These are phyloP conservation scores for Tolypocladium inflatum DNA, from an alignment of 2,329 filamentous ascomycete genomes.

Conservation along the genomic window DNA sequence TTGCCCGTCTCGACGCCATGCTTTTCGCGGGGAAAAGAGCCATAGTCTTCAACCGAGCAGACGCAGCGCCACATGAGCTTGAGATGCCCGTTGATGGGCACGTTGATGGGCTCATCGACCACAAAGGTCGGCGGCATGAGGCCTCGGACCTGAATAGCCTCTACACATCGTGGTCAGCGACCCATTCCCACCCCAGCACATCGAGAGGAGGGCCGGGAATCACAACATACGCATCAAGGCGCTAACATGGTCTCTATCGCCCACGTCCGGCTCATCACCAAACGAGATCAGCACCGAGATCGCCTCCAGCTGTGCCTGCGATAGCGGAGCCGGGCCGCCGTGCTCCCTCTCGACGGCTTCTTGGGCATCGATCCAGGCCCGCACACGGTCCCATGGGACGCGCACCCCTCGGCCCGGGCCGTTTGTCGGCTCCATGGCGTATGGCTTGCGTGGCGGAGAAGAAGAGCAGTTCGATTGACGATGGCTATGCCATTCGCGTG, in stretches of 20 bases:
- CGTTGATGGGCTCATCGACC: conserved; percentile 6
- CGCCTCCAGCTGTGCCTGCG: conserved; percentile 26
- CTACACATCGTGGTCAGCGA: conserved; percentile 3
- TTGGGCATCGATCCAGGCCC: conserved; percentile 30
- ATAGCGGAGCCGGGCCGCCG: conserved; percentile 24
- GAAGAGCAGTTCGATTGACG: neutral
- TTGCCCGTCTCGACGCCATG: conserved; percentile 21
- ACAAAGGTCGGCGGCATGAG: conserved; percentile 5
- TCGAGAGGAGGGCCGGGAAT: neutral
- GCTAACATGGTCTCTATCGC: conserved; percentile 18
- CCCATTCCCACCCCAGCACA: neutral
- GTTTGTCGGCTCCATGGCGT: neutral
- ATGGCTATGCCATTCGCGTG: neutral
- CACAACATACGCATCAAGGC: conserved; percentile 15
- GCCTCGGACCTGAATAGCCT: conserved; percentile 6
- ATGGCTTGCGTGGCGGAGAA: neutral
- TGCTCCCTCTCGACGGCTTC: conserved; percentile 22
- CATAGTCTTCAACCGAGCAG: conserved; percentile 13
- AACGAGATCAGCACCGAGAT: conserved; percentile 28
- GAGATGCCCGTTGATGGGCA: conserved; percentile 12
- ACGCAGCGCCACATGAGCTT: conserved; percentile 14
- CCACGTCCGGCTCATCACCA: conserved; percentile 16
- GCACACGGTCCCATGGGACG: conserved; percentile 24
- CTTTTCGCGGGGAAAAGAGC: conserved; percentile 18
- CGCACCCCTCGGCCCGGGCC: neutral